Percentiles rank a stretch among this genome's conserved stretches.
Conservation (phyloP, 163 green algal genomes). For the Coccomyxa subellipsoidea region DNA sequence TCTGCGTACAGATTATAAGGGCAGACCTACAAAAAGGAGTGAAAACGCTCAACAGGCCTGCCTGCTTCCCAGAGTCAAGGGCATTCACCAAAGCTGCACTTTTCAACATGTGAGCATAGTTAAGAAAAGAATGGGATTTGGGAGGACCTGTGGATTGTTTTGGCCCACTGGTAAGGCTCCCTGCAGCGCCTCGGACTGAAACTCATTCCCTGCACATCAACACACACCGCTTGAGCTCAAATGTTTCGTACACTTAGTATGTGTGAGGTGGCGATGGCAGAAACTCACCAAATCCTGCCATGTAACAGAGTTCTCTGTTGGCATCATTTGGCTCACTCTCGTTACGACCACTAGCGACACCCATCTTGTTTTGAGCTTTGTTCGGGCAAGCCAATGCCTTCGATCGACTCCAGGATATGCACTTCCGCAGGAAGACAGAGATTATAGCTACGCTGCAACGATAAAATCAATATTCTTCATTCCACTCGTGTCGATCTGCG, state of each 20-base stretch:
- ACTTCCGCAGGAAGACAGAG: no score
- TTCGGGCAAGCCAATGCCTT: no score
- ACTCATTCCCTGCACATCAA: constrained; percentile 74
- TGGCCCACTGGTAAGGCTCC: constrained; percentile 72
- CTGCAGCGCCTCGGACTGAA: constrained; percentile 77
- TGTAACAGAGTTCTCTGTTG: background rate
- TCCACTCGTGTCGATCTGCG: no score
- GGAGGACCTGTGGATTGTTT: constrained; percentile 79
- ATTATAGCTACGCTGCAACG: no score
- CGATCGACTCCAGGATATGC: no score
- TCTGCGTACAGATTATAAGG: constrained; percentile 92
- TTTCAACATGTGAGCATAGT: no score
- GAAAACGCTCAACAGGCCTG: background rate
- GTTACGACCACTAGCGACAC: background rate
- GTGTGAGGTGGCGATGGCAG: no score
- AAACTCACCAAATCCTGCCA: constrained; percentile 3
- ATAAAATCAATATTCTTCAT: no score
- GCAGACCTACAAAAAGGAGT: constrained; percentile 41
- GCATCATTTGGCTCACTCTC: background rate
- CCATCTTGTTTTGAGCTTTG: no score
- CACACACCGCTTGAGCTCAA: background rate
- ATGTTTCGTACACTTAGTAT: no score
- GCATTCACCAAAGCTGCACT: background rate
- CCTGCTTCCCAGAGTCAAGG: background rate
- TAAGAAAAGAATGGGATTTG: background rate